Percentiles rank a stretch among this genome's conserved stretches.
Evolutionary conservation across 2,329 filamentous ascomycete species (phyloP).

Genomic region (Ophiostoma fasciatum): DNA sequence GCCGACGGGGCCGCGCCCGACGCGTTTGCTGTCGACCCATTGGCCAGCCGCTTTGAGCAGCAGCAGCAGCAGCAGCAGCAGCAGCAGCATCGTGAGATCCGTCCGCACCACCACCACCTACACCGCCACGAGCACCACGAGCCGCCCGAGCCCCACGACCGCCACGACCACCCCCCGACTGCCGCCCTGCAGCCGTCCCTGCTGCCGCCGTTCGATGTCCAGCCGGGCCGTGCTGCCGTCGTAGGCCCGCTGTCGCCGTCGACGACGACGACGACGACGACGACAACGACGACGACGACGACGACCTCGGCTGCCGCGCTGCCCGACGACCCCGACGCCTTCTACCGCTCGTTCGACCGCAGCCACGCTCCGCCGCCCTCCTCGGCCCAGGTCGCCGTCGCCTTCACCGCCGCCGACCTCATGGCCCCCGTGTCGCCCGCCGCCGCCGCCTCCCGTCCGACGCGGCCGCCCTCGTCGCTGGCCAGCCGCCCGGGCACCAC

Average conservation of each 20-base stretch:
- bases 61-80: no score
- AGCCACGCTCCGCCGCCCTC: constrained; percentile 4
- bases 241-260: not conserved
- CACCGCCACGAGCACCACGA: not conserved
- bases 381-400: constrained; percentile 1
- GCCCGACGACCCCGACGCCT: constrained; percentile 4
- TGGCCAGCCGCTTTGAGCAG: no score
- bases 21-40: no score
- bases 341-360: constrained; percentile 15
- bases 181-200: constrained; percentile 3
- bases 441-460: constrained; percentile 19
- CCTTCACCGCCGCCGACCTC: constrained; percentile 14
- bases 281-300: not conserved
- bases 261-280: constrained; percentile 9
- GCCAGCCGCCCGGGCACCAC: constrained; percentile 27
- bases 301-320: no score
- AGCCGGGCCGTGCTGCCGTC: not conserved
- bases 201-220: constrained; percentile 4
- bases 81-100: constrained; percentile 10
- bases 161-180: not conserved
- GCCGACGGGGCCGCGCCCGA: no score
- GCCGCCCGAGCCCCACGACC: constrained; percentile 10
- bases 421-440: constrained; percentile 25
- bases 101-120: not conserved
- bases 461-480: constrained; percentile 25